Percentiles rank a stretch among this genome's conserved stretches.
Conservation (phyloP, 352 stramenopile genomes). For the Globisporangium paroecandrum region DNA sequence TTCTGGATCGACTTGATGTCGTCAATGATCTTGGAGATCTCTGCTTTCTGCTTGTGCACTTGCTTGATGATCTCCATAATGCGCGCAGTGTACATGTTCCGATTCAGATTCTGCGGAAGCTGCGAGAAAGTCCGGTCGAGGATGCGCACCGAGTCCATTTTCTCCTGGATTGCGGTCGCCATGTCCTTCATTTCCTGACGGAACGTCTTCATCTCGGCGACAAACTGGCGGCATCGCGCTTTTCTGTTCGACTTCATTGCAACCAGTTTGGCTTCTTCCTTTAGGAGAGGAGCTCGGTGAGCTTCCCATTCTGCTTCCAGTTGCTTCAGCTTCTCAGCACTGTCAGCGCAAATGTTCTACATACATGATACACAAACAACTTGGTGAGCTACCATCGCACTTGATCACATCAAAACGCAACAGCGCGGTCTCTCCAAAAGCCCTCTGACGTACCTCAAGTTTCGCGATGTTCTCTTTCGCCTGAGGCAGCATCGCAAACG, state of each 20-base stretch:
- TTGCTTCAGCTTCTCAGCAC: slow-evolving; percentile 43
- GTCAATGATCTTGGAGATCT: slow-evolving; percentile 79
- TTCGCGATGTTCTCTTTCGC: slow-evolving; percentile 66
- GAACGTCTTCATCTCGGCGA: slow-evolving; percentile 66
- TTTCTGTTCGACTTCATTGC: slow-evolving; percentile 51
- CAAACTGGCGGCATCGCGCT: slow-evolving; percentile 46
- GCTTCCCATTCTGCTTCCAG: slow-evolving; percentile 54
- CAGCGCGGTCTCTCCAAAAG: background rate
- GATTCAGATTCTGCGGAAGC: slow-evolving; percentile 52
- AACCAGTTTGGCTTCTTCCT: slow-evolving; percentile 42
- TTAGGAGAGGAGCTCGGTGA: slow-evolving; percentile 38
- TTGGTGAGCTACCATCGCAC: background rate
- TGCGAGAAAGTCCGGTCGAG: slow-evolving; percentile 60
- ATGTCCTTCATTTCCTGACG: slow-evolving; percentile 66
- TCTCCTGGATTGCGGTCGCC: slow-evolving; percentile 55
- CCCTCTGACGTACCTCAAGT: slow-evolving; percentile 34
- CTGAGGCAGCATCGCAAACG: slow-evolving; percentile 62
- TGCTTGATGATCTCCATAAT: slow-evolving; percentile 92
- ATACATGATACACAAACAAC: background rate
- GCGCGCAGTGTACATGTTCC: slow-evolving; percentile 81
- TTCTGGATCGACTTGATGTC: slow-evolving; percentile 80
- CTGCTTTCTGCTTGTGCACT: slow-evolving; percentile 86
- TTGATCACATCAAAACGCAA: background rate
- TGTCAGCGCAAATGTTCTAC: slow-evolving; percentile 52
- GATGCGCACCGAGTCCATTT: slow-evolving; percentile 48